Base-by-base conservation (phyloP, 345 rosid species). In the Populus pruinosa region DNA sequence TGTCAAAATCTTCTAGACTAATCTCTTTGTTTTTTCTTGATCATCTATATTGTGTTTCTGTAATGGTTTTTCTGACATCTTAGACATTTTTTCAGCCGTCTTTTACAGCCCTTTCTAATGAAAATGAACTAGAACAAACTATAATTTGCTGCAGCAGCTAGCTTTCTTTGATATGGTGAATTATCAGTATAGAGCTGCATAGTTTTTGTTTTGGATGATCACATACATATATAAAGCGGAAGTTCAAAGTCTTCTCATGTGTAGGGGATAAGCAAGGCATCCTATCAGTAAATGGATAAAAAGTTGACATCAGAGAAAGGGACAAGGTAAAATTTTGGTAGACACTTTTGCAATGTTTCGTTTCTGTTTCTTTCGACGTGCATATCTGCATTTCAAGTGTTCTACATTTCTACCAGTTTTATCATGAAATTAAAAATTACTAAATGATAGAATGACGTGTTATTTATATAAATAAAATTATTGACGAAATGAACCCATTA, bases 271-370 rank as follows among this genome's bases (percentile, higher is more conserved):
- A 47, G 29, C 50, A 21, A 47, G 61, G 23, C 39, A 44, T 29
- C 38, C 44, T 44, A 44, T 29, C 50, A 25, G 25, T 47, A 0
- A n/a, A 16, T 47, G 9, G 13, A 44, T 6, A 13, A 44, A 70
- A 55, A 23, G 27, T 65, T 55, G 21, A 41, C 6, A 23, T 38
- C 89, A 87, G 99, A 73, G 99, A 96, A 84, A 84, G 94, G 55
- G 99, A 96, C 88, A 92, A 94, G 95, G 97, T 92, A 67, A 12
- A 70, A 50, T n/a, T 35, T 69, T 16, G 14, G 6, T 50, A 31
- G 17, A 23, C 36, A 20, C 31, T 56, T 21, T 73, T 38, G 21
- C 50, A 11, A 41, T 29, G 53, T 43, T 27, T 43, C 39, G 33
- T 17, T 25, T 47, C 41, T 36, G 1, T n/a, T 8, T 43, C n/a